phyloP scores from a whole-genome alignment of 2,329 filamentous ascomycete genomes.

The Rhexocercosporidium sp. region DNA sequence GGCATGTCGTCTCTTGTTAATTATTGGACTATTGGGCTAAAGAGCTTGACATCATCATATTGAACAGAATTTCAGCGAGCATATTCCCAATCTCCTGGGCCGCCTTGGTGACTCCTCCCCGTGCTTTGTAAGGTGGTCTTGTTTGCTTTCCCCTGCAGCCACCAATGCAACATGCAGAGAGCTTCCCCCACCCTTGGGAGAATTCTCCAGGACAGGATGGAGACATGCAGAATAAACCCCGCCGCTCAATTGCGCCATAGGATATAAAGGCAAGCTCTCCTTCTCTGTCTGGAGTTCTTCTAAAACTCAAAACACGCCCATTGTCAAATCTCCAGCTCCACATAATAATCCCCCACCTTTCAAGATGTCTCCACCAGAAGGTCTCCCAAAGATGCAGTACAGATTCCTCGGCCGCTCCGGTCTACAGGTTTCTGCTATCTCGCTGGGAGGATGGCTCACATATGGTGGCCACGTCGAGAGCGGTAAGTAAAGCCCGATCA shows the following conservation, averaged over 20 bases:
- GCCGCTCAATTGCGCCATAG: constrained; percentile 16
- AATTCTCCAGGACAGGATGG: no score
- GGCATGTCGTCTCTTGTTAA: not conserved
- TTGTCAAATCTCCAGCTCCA: not conserved
- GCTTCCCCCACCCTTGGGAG: constrained; percentile 9
- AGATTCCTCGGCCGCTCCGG: constrained; percentile 74
- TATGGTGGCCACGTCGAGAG: constrained; percentile 76
- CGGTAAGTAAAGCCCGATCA: constrained; percentile 47
- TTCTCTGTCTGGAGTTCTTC: not conserved
- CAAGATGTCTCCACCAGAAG: constrained; percentile 45
- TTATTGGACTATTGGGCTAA: not conserved
- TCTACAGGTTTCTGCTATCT: constrained; percentile 75
- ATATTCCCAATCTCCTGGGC: not conserved
- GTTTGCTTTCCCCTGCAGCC: not conserved
- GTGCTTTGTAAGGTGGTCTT: not conserved
- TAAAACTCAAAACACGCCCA: not conserved
- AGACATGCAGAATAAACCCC: constrained; percentile 12
- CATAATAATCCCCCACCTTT: not conserved
- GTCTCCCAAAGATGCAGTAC: constrained; percentile 66
- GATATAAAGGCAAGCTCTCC: constrained; percentile 1
- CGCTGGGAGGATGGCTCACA: constrained; percentile 74
- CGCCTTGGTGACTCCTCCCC: constrained; percentile 1
- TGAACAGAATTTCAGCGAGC: not conserved
- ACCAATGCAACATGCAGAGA: not conserved
- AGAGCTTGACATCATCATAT: constrained; percentile 2